Base-by-base conservation (phyloP, 495 filamentous ascomycete species). In the Hypoxylon fuscum region DNA sequence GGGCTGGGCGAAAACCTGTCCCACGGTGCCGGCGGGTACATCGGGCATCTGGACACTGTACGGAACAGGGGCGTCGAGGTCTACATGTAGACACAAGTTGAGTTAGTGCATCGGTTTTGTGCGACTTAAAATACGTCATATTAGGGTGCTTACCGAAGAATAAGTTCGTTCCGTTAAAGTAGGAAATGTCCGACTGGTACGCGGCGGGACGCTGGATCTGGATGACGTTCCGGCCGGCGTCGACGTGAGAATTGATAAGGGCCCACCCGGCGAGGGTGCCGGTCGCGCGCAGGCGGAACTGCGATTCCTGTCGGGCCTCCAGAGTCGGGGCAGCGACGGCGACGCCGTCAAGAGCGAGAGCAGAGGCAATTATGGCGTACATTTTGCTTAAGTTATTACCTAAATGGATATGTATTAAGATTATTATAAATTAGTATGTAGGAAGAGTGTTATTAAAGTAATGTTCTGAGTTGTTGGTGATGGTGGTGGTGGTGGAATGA, bases 141-240 rank as follows among this genome's bases (percentile, higher is more conserved):
- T 32, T 10, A 23, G 14, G 21, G 23, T 1, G 5, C 49, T 47
- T 48, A 61, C 57, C 49, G 10, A 61, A 61, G 49, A 54, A 61
- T 4, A 61, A 23, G 35, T 48, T 38, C 2, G 48, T 54, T 23
- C 57, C 57, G 40, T 53, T 54, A 15, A 61, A 25, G 49, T 47
- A 54, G 17, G 57, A 46, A 38, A 25, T 11, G 17, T 61, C 57
- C 22, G 57, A 61, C 18, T 15, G 21, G 43, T 61, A 61, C 1
- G 20, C 57, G 10, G 37, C 20, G 5, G 57, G 57, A 5, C 57
- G 57, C 7, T 61, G 57, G 42, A 61, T 47, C 27, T 61, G 57
- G 42, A 61, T 61, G 17, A 42, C 35, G n/a, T 61, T 54, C 1
- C 12, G 10, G 38, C 49, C 57, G 18, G 57, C 57, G 10, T 17